Evolutionary conservation across 305 asterid genomes (phyloP).

Genomic region (Plantago coronopus): DNA sequence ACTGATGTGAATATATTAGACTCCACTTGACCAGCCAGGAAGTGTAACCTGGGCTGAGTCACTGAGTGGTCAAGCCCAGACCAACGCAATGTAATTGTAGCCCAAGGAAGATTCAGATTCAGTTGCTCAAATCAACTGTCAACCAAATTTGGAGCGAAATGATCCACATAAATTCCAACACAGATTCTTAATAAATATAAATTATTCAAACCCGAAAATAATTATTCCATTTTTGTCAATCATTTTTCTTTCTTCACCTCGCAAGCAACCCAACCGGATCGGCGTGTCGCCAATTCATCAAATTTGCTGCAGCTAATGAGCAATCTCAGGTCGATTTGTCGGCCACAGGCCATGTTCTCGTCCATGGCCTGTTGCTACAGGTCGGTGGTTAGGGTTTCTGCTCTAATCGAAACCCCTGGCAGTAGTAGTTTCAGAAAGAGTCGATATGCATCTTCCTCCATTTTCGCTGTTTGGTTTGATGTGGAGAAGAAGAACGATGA

Average conservation of each 20-base stretch:
- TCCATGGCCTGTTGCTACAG: conserved; percentile 48
- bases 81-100: neutral
- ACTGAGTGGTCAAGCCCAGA: too few relatives aligned
- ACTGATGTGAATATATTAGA: too few relatives aligned
- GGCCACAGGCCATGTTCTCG: conserved; percentile 49
- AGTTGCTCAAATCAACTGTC: neutral
- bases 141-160: conserved; percentile 26
- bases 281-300: neutral
- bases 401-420: conserved; percentile 26
- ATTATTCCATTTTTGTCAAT: neutral
- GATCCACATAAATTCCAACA: conserved; percentile 18
- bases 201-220: neutral
- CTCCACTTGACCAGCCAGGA: too few relatives aligned
- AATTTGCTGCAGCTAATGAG: conserved; percentile 39
- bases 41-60: too few relatives aligned
- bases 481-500: conserved; percentile 30
- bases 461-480: conserved; percentile 40
- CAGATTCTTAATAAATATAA: neutral
- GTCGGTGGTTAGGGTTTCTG: conserved; percentile 50
- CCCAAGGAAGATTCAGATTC: neutral
- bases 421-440: conserved; percentile 29
- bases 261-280: neutral
- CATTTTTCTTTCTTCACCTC: conserved; percentile 12
- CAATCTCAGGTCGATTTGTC: conserved; percentile 58
- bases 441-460: conserved; percentile 26